A percentile compares a stretch with the other conserved stretches of the same genome.
phyloP scores from a whole-genome alignment of 1,139 yeast genomes.

The Geotrichum carabidarum region DNA sequence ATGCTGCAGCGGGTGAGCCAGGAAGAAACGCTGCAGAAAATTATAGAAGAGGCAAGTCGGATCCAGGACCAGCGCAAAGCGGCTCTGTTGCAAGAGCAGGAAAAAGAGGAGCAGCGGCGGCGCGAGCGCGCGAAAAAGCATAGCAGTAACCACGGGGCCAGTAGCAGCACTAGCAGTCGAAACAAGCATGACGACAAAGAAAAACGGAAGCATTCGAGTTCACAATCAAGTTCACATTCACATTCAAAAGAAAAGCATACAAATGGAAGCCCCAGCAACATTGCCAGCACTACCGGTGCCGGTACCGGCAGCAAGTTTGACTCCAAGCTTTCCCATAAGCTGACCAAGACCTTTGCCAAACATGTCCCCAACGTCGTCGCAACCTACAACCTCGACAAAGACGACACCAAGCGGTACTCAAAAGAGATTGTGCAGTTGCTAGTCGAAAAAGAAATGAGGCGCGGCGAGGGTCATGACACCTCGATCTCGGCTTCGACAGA shows the following conservation, averaged over 20 bases:
- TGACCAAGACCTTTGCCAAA: slow-evolving; percentile 50
- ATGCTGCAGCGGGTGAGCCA: slow-evolving; percentile 17
- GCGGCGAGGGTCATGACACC: slow-evolving; percentile 22
- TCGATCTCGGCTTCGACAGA: slow-evolving; percentile 33
- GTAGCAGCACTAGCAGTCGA: not conserved
- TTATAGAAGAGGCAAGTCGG: slow-evolving; percentile 42
- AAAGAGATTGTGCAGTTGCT: slow-evolving; percentile 60
- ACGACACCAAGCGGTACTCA: slow-evolving; percentile 70
- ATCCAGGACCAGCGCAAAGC: slow-evolving; percentile 32
- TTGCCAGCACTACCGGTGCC: not conserved
- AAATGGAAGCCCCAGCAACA: no score
- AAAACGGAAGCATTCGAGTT: no score
- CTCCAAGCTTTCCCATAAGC: not conserved
- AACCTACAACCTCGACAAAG: slow-evolving; percentile 67
- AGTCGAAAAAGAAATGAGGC: slow-evolving; percentile 53
- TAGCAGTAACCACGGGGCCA: not conserved
- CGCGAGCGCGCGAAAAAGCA: not conserved
- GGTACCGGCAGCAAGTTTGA: not conserved
- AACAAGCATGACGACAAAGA: not conserved
- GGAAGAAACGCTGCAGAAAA: slow-evolving; percentile 36
- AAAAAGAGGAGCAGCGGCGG: not conserved
- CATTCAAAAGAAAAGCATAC: no score
- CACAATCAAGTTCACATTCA: no score
- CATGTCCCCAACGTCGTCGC: slow-evolving; percentile 75
- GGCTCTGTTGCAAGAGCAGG: slow-evolving; percentile 19